Evolutionary conservation across 2,329 filamentous ascomycete genomes (phyloP).

Genomic region (Exophiala sp.): DNA sequence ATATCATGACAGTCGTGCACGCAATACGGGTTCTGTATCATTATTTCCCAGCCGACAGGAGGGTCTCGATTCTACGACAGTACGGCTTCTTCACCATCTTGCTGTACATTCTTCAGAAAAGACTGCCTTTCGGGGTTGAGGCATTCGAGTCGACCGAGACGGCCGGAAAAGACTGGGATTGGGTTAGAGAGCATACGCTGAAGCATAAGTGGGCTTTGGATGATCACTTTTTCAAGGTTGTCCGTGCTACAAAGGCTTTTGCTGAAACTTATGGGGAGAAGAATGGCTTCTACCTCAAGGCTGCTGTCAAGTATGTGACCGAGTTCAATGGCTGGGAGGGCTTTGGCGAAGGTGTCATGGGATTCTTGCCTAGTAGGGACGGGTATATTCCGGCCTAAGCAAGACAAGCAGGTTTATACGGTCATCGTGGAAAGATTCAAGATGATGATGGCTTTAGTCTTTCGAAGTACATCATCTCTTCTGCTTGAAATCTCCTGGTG

Average conservation of each 20-base stretch:
- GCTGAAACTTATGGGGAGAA: conserved; percentile 29
- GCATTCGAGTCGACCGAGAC: not conserved
- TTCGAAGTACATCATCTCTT: too few species aligned
- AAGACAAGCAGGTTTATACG: too few species aligned
- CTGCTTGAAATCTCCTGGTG: too few species aligned
- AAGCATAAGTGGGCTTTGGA: conserved; percentile 10
- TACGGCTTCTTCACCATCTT: conserved; percentile 6
- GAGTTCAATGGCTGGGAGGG: conserved; percentile 39
- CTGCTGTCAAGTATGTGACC: conserved; percentile 47
- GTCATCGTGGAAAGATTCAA: too few species aligned
- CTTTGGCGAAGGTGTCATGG: conserved; percentile 16
- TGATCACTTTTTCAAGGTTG: conserved; percentile 55
- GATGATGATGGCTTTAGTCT: too few species aligned
- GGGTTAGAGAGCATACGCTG: conserved; percentile 3
- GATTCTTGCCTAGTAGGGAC: not conserved
- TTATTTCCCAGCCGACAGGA: not conserved
- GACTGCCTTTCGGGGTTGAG: not conserved
- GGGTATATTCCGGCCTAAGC: conserved; percentile 1
- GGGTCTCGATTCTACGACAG: conserved; percentile 1
- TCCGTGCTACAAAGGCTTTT: conserved; percentile 8
- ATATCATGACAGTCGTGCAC: conserved; percentile 10
- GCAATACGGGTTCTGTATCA: conserved; percentile 5
- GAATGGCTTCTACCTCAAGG: conserved; percentile 44
- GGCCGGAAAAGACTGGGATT: conserved; percentile 4
- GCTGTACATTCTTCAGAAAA: conserved; percentile 5